These are phyloP conservation scores for Alternaria sp. DNA, from an alignment of 2,329 filamentous ascomycete species.

Conservation along the genomic window DNA sequence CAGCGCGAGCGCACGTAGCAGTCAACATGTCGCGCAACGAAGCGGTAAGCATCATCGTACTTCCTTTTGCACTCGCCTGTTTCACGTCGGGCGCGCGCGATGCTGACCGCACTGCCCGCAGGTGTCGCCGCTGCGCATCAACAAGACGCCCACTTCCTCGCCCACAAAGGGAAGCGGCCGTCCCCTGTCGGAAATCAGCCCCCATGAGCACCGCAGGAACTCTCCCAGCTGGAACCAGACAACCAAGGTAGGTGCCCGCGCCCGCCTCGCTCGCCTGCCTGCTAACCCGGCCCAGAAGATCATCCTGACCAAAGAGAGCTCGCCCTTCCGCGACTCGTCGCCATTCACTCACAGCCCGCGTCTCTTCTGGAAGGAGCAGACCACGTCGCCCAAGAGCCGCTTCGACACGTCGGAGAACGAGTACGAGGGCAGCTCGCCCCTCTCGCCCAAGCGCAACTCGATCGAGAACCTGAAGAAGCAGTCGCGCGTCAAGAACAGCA, in stretches of 20 bases:
- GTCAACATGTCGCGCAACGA: conserved; percentile 49
- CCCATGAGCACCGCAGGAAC: conserved; percentile 84
- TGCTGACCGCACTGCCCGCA: conserved; percentile 45
- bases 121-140: conserved; percentile 81
- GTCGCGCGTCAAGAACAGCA: conserved; percentile 97
- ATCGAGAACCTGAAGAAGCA: conserved; percentile 95
- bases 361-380: conserved; percentile 85
- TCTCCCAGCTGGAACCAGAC: conserved; percentile 87
- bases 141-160: conserved; percentile 69
- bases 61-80: background rate
- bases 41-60: conserved; percentile 41
- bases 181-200: conserved; percentile 87
- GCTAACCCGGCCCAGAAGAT: conserved; percentile 63
- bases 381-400: conserved; percentile 66
- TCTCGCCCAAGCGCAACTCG: conserved; percentile 80
- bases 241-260: conserved; percentile 63
- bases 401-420: conserved; percentile 70
- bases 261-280: conserved; percentile 9
- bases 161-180: conserved; percentile 65
- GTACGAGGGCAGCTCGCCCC: conserved; percentile 63
- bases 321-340: conserved; percentile 79
- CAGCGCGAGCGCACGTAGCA: conserved; percentile 21
- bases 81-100: background rate
- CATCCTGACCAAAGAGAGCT: conserved; percentile 73
- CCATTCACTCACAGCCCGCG: conserved; percentile 77